Conservation (phyloP, 2,329 filamentous ascomycete genomes). For the Remersonia thermophila region DNA sequence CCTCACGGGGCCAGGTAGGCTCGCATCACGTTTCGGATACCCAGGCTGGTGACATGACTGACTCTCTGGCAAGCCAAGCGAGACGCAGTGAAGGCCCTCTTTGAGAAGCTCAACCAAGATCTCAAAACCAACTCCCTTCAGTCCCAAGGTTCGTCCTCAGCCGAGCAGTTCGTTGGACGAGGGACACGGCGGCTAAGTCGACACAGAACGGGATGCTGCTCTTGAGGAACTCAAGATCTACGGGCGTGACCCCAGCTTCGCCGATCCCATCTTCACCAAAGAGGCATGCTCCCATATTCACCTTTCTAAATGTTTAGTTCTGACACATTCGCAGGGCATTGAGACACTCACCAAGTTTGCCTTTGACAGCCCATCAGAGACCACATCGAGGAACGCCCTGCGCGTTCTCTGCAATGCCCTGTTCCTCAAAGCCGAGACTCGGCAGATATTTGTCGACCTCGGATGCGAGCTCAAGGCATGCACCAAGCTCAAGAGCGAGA, state of each 20-base stretch:
- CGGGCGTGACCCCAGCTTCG: constrained; percentile 57
- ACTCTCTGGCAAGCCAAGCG: constrained; percentile 43
- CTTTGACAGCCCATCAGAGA: constrained; percentile 51
- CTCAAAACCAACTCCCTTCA: constrained; percentile 46
- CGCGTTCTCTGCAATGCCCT: constrained; percentile 79
- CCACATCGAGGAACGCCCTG: constrained; percentile 61
- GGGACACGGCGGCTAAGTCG: too few relatives aligned
- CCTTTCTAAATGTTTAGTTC: not conserved
- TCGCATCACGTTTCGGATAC: too few relatives aligned
- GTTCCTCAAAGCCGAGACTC: constrained; percentile 53
- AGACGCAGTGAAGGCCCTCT: constrained; percentile 51
- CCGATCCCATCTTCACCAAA: constrained; percentile 75
- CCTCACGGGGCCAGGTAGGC: too few relatives aligned
- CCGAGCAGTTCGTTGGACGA: not conserved
- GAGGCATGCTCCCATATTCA: constrained; percentile 36
- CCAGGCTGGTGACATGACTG: too few relatives aligned
- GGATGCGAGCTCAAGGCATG: constrained; percentile 57
- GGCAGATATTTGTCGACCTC: constrained; percentile 62
- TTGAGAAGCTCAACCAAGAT: constrained; percentile 51
- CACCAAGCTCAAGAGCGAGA: constrained; percentile 58
- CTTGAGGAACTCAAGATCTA: constrained; percentile 65
- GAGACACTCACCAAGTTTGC: constrained; percentile 59
- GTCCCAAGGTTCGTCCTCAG: constrained; percentile 41
- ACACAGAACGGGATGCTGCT: constrained; percentile 47
- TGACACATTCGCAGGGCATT: constrained; percentile 48